Percentiles rank a stretch among this genome's conserved stretches.
Conservation (phyloP, 2,329 filamentous ascomycete genomes). For the Emergomyces pasteurianus region DNA sequence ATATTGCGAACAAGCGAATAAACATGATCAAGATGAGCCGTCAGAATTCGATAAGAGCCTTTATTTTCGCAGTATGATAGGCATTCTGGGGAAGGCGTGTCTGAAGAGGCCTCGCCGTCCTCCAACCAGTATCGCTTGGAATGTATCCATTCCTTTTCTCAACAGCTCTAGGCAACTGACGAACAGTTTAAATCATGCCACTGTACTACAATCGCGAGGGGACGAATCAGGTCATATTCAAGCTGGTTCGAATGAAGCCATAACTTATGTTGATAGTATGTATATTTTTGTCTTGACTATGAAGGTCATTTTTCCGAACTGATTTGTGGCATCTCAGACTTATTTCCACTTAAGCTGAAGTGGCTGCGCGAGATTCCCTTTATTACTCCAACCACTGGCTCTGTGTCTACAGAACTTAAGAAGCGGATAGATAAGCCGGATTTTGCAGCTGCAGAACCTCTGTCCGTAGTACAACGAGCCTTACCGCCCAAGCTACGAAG, state of each 20-base stretch:
- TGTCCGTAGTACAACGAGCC: constrained; percentile 45
- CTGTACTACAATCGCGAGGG: constrained; percentile 36
- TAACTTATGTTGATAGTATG: constrained; percentile 83
- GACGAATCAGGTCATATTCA: constrained; percentile 71
- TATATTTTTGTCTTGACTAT: constrained; percentile 2
- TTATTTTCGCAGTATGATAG: constrained; percentile 4
- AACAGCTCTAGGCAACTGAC: neutral
- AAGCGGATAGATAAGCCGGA: constrained; percentile 41
- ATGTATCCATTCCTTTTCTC: neutral
- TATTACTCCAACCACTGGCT: constrained; percentile 29
- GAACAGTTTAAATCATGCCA: neutral
- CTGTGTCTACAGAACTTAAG: constrained; percentile 36
- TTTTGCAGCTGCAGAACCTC: constrained; percentile 44
- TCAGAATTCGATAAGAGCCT: neutral
- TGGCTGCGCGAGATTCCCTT: constrained; percentile 47
- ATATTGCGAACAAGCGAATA: neutral
- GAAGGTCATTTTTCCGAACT: neutral
- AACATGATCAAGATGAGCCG: neutral
- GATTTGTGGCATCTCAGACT: constrained; percentile 40
- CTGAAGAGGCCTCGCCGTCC: neutral
- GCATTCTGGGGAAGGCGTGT: constrained; percentile 1
- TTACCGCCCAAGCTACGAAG: constrained; percentile 52
- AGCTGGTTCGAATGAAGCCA: constrained; percentile 62
- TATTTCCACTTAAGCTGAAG: constrained; percentile 69
- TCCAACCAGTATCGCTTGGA: neutral